Evolutionary conservation across 305 asterid genomes (phyloP).

Genomic region (Fraxinus angustifolia): DNA sequence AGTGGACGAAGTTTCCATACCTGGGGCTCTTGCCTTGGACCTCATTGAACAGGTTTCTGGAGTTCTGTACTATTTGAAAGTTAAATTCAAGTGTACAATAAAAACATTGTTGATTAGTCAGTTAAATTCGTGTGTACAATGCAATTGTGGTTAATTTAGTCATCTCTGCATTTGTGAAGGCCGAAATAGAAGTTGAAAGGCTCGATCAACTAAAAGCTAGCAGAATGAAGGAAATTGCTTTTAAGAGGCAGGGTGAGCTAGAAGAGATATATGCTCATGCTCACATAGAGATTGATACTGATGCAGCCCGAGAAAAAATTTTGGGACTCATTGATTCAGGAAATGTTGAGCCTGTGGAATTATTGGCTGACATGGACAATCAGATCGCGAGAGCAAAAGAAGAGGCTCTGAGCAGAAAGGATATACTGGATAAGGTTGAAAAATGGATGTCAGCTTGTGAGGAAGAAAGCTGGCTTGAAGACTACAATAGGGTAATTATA

Average conservation of each 20-base stretch:
- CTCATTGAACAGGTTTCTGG: slow-evolving; percentile 50
- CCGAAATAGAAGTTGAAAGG: slow-evolving; percentile 64
- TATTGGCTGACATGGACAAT: slow-evolving; percentile 63
- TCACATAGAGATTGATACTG: slow-evolving; percentile 54
- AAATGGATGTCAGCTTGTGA: slow-evolving; percentile 77
- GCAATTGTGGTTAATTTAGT: background rate
- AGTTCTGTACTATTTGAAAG: slow-evolving; percentile 13
- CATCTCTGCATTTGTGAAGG: slow-evolving; percentile 35
- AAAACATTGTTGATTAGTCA: background rate
- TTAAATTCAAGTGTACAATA: background rate
- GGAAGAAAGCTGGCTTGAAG: slow-evolving; percentile 78
- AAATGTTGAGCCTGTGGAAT: slow-evolving; percentile 53
- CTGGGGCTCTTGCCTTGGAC: slow-evolving; percentile 59
- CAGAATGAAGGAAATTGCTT: slow-evolving; percentile 65
- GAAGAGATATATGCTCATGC: slow-evolving; percentile 55
- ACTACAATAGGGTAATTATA: slow-evolving; percentile 51
- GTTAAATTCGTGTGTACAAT: background rate
- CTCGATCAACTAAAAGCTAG: slow-evolving; percentile 64
- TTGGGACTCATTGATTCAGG: slow-evolving; percentile 57
- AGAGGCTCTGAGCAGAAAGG: slow-evolving; percentile 62
- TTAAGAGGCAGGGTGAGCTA: slow-evolving; percentile 58
- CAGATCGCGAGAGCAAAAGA: slow-evolving; percentile 60
- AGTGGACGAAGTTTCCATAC: slow-evolving; percentile 51
- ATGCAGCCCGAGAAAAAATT: slow-evolving; percentile 50
- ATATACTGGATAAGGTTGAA: slow-evolving; percentile 67